Conservation (phyloP, 2,329 filamentous ascomycete species). For the Colletotrichum acutatum region DNA sequence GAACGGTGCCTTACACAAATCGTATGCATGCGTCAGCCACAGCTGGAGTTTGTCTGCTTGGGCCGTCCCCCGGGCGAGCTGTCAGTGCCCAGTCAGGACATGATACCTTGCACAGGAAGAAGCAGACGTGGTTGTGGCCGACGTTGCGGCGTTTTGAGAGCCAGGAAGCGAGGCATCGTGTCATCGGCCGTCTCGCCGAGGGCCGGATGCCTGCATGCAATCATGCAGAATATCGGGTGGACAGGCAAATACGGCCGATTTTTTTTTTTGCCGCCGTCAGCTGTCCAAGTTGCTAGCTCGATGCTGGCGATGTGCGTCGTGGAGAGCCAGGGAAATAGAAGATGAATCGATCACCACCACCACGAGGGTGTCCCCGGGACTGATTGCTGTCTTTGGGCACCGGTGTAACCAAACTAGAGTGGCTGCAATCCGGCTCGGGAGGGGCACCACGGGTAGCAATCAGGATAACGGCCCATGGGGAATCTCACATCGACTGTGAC, state of each 20-base stretch:
- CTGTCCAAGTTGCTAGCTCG: background rate
- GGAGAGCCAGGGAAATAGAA: background rate
- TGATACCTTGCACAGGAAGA: background rate
- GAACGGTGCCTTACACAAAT: conserved; percentile 6
- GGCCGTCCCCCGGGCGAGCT: background rate
- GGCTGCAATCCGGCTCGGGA: background rate
- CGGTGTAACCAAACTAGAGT: background rate
- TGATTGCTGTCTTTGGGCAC: background rate
- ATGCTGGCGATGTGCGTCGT: background rate
- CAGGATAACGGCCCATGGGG: background rate
- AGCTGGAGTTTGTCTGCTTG: background rate
- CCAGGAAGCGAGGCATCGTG: conserved; percentile 16
- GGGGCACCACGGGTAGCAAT: background rate
- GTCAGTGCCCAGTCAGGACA: background rate
- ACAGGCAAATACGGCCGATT: conserved; percentile 5
- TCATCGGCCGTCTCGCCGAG: background rate
- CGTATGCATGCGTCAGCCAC: conserved; percentile 2
- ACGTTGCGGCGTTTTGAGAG: conserved; percentile 23
- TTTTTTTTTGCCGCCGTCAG: background rate
- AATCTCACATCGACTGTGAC: background rate
- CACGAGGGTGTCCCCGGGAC: background rate
- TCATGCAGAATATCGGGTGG: conserved; percentile 22
- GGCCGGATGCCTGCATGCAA: conserved; percentile 26
- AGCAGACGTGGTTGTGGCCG: too few species aligned
- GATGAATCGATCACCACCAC: background rate